A percentile compares a stretch with the other conserved stretches of the same genome.
phyloP scores from a whole-genome alignment of 371 early-diverging fungal species.

The Rhizopus stolonifer region DNA sequence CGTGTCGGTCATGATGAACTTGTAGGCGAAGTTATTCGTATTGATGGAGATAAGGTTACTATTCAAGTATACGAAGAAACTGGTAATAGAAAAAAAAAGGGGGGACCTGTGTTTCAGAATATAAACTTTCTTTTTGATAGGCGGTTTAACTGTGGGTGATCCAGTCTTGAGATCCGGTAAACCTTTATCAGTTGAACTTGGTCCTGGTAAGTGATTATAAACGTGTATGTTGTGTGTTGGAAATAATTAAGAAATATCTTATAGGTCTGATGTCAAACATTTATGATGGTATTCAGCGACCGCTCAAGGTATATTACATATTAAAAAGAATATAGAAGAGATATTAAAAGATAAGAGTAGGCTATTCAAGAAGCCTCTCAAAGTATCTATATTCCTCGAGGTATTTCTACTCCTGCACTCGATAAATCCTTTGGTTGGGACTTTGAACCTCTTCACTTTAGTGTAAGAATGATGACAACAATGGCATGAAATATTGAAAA shows the following conservation, averaged over 20 bases:
- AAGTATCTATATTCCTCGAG: conserved; percentile 99
- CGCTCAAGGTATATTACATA: conserved; percentile 81
- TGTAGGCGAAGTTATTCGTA: conserved; percentile 99
- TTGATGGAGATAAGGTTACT: conserved; percentile 98
- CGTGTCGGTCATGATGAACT: conserved; percentile 98
- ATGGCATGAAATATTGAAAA: neutral
- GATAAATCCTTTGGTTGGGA: conserved; percentile 94
- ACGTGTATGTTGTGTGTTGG: too few relatives aligned
- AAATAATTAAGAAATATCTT: neutral
- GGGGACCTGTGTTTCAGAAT: conserved; percentile 11
- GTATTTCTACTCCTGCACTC: conserved; percentile 96
- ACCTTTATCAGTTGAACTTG: conserved; percentile 99
- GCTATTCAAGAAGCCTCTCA: conserved; percentile 91
- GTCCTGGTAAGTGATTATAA: conserved; percentile 76
- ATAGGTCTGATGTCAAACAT: conserved; percentile 96
- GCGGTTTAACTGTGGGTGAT: conserved; percentile 99
- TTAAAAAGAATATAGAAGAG: too few relatives aligned
- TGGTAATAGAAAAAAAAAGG: conserved; percentile 48
- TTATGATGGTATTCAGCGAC: conserved; percentile 99
- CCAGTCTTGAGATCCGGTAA: conserved; percentile 97
- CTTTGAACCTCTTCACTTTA: conserved; percentile 90
- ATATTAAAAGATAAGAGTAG: conserved; percentile 33
- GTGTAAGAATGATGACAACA: conserved; percentile 43
- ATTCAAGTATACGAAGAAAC: conserved; percentile 99
- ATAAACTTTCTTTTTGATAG: conserved; percentile 40